These are phyloP conservation scores for Candida caryicola DNA, from an alignment of 805 yeast species.

Conservation along the genomic window DNA sequence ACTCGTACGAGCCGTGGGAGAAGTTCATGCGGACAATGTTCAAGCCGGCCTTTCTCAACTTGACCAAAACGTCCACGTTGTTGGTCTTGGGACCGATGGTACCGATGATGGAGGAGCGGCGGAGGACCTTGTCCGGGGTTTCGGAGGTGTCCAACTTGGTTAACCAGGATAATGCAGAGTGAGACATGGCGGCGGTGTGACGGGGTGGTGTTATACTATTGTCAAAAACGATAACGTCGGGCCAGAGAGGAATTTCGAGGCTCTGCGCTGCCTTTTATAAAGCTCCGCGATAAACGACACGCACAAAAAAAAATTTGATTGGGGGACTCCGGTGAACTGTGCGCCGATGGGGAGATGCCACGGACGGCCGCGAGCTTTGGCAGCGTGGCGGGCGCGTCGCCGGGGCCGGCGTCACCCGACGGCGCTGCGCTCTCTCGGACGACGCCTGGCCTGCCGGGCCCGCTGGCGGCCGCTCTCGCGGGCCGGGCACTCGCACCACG, in stretches of 20 bases:
- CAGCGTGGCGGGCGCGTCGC: no score
- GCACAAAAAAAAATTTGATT: conserved; percentile 9
- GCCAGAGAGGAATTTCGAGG: neutral
- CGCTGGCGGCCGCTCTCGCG: no score
- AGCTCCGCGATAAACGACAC: neutral
- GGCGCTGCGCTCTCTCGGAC: no score
- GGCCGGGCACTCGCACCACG: no score
- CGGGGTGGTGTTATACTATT: no score
- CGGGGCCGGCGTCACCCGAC: no score
- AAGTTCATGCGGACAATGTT: conserved; percentile 99
- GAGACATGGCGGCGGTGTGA: conserved; percentile 40
- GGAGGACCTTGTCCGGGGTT: conserved; percentile 73
- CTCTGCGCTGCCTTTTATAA: conserved; percentile 7
- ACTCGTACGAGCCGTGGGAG: conserved; percentile 96
- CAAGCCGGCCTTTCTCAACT: conserved; percentile 93
- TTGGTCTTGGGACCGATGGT: conserved; percentile 99
- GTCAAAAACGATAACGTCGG: conserved; percentile 1
- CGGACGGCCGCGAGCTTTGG: no score
- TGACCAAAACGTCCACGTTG: conserved; percentile 75
- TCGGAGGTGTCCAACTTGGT: conserved; percentile 68
- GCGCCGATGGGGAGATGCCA: conserved; percentile 8
- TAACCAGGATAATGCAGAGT: conserved; percentile 72
- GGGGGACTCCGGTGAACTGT: conserved; percentile 8
- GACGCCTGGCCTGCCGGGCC: no score
- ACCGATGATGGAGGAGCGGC: conserved; percentile 97